Conservation (phyloP, 2,329 filamentous ascomycete species). For the Reticulascus tulasneorum region DNA sequence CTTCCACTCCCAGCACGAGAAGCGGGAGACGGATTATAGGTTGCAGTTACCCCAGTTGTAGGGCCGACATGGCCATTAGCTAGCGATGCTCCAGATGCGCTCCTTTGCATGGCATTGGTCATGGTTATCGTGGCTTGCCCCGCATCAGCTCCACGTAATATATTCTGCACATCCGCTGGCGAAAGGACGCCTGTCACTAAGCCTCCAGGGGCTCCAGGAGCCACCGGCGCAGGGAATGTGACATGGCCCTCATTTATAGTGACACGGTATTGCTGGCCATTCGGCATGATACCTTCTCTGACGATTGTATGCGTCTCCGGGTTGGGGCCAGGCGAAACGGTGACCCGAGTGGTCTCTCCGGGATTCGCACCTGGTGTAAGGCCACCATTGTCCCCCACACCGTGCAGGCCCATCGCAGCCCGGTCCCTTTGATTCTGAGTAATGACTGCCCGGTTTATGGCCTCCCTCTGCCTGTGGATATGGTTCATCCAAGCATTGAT, state of each 20-base stretch:
- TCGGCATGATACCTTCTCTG: slow-evolving; percentile 11
- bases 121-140: slow-evolving; percentile 37
- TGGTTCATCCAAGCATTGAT: slow-evolving; percentile 43
- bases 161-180: slow-evolving; percentile 40
- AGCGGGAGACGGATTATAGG: slow-evolving; percentile 27
- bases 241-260: slow-evolving; percentile 17
- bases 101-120: slow-evolving; percentile 48
- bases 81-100: slow-evolving; percentile 42
- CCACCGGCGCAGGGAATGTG: slow-evolving; percentile 8
- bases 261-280: slow-evolving; percentile 15
- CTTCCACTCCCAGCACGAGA: slow-evolving; percentile 41
- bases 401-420: slow-evolving; percentile 35
- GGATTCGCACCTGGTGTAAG: slow-evolving; percentile 18
- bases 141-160: slow-evolving; percentile 42
- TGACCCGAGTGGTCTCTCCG: slow-evolving; percentile 17
- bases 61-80: slow-evolving; percentile 26
- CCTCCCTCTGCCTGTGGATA: slow-evolving; percentile 44
- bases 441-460: slow-evolving; percentile 34
- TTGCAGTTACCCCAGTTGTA: slow-evolving; percentile 40
- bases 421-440: slow-evolving; percentile 40
- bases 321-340: slow-evolving; percentile 24
- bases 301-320: slow-evolving; percentile 12
- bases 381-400: slow-evolving; percentile 29
- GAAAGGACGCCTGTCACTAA: slow-evolving; percentile 23
- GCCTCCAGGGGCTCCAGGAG: slow-evolving; percentile 5